A percentile compares a stretch with the other conserved stretches of the same genome.
phyloP scores from a whole-genome alignment of 306 rosid species.

The Delonix regia region DNA sequence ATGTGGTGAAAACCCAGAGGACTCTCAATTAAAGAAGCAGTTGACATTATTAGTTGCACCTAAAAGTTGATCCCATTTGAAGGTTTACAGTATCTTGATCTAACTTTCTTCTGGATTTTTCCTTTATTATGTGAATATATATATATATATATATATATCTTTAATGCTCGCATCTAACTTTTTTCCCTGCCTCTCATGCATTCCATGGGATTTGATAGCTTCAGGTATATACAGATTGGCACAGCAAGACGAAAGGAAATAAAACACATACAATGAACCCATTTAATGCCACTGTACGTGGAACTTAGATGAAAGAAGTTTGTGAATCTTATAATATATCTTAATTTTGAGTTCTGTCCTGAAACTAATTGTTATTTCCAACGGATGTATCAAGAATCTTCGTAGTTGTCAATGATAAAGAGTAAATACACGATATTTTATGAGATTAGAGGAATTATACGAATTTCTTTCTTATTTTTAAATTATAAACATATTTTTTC shows the following conservation, averaged over 20 bases:
- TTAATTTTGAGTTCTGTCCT: neutral
- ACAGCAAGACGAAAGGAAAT: neutral
- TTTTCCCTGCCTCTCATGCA: neutral
- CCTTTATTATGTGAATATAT: neutral
- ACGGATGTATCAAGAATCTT: neutral
- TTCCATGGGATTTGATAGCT: neutral
- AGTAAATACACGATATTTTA: too few relatives aligned
- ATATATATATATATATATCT: too few relatives aligned
- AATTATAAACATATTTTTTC: too few relatives aligned
- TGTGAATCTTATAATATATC: neutral
- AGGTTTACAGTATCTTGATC: neutral
- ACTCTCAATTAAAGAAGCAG: too few relatives aligned
- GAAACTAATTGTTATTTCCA: neutral
- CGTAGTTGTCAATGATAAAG: neutral
- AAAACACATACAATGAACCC: neutral
- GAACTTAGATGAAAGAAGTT: neutral
- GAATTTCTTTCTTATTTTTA: too few relatives aligned
- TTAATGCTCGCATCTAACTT: conserved; percentile 7
- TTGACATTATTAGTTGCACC: conserved; percentile 2
- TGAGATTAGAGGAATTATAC: too few relatives aligned
- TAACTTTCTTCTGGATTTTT: neutral
- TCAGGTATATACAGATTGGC: neutral
- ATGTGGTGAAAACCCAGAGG: too few relatives aligned
- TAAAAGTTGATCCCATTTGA: neutral
- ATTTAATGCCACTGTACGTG: neutral